Base-by-base conservation (phyloP, 2,329 filamentous ascomycete genomes). In the Ophiocordyceps sinensis region DNA sequence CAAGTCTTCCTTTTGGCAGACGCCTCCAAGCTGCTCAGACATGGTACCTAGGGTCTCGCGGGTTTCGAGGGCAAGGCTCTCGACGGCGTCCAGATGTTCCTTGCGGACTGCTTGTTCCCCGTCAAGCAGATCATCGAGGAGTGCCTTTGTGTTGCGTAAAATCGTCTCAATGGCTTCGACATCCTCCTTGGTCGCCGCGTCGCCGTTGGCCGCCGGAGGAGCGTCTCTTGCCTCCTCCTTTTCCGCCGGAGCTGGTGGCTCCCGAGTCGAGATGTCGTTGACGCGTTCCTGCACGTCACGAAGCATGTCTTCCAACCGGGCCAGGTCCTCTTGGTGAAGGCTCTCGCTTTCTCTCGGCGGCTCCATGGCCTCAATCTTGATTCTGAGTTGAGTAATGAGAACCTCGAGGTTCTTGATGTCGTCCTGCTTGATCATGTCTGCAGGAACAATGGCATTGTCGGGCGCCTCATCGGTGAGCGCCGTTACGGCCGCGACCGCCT, bases 101-200 rank as follows among this genome's bases (percentile, higher is more conserved):
- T 78, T 80, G 42, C 71, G 70, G 10, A 87, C 77, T 2, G 77
- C 67, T 43, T 83, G 77, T 29, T 87, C 82, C 4, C 77, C 73
- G 39, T 88, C 75, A 39, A 94, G 74, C 17, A 77, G 59, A 44
- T 94, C 87, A 44, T 95, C 89, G 10, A 96, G 67, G 37, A 84
- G 84, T 5, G 81, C 78, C 57, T 95, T 95, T 28, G 87, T 88
- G 56, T 94, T 94, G 35, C 82, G 78, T 12, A 96, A 70, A 38
- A 96, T 78, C 0, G 83, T 93, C 59, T 95, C 89, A 44, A 96
- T 88, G 11, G 86, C 86, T 45, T 89, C 78, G 0, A 88, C 85
- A 51, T 96, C 88, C 49, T 94, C 86, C 55, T 85, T 64, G 56
- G 49, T 68, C 51, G 50, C 69, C 53, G 44, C 64, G 43, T 70